Percentiles rank a stretch among this genome's conserved stretches.
Conservation (phyloP, 345 rosid genomes). For the Carallia pectinifolia region DNA sequence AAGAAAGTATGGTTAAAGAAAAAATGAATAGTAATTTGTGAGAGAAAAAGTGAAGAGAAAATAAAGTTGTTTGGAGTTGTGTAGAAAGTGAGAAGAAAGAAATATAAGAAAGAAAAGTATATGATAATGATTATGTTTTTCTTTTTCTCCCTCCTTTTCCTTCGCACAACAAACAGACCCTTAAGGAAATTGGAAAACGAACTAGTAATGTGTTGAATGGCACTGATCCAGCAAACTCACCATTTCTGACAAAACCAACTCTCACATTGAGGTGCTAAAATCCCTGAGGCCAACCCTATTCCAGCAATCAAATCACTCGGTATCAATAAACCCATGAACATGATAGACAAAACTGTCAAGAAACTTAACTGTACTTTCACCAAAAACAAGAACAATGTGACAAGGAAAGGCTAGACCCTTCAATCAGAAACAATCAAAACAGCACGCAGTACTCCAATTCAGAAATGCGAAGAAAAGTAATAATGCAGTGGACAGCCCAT, state of each 20-base stretch:
- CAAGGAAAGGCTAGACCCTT: constrained; percentile 9
- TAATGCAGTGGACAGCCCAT: constrained; percentile 17
- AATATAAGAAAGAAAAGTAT: no score
- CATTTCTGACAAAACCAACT: constrained; percentile 34
- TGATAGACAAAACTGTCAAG: background rate
- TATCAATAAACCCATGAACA: background rate
- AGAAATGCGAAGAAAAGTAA: constrained; percentile 6
- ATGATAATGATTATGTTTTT: no score
- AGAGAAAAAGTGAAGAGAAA: no score
- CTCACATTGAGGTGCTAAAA: constrained; percentile 43
- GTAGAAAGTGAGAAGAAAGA: no score
- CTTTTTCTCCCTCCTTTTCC: no score
- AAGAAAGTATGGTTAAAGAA: no score
- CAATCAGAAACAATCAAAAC: constrained; percentile 18
- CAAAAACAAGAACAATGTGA: constrained; percentile 11
- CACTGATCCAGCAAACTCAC: constrained; percentile 35
- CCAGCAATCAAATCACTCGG: constrained; percentile 25
- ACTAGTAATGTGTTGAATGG: constrained; percentile 46
- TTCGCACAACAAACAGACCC: no score
- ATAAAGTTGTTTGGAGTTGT: no score
- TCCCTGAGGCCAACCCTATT: constrained; percentile 55
- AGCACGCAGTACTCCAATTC: constrained; percentile 11
- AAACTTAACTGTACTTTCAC: constrained; percentile 11
- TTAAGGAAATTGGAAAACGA: constrained; percentile 40
- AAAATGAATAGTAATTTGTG: no score